These are phyloP conservation scores for Neophaeococcomyces aloes DNA, from an alignment of 2,329 filamentous ascomycete genomes.

Conservation along the genomic window DNA sequence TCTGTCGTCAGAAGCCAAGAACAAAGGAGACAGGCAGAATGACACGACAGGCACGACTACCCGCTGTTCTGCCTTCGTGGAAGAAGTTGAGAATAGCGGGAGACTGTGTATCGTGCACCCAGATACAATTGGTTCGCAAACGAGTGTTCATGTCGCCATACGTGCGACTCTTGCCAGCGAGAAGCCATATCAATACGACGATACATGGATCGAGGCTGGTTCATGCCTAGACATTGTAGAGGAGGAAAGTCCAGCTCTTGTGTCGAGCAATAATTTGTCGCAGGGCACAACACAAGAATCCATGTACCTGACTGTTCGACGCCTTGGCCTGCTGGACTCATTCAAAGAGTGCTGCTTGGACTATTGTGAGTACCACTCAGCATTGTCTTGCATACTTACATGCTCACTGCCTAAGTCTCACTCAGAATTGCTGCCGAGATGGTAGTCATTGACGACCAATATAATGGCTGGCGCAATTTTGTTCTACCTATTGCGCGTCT, in stretches of 20 bases:
- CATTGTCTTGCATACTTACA: slow-evolving; percentile 1
- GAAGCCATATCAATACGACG: background rate
- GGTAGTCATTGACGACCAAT: slow-evolving; percentile 23
- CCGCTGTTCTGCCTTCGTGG: too few relatives aligned
- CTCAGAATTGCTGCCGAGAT: slow-evolving; percentile 24
- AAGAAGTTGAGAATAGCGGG: too few relatives aligned
- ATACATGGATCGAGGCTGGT: too few relatives aligned
- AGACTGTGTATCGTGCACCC: too few relatives aligned
- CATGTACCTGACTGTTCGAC: too few relatives aligned
- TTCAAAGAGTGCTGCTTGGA: slow-evolving; percentile 3
- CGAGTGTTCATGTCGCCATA: too few relatives aligned
- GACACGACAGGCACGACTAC: too few relatives aligned
- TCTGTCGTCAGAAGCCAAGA: slow-evolving; percentile 16
- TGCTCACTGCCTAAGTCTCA: slow-evolving; percentile 14
- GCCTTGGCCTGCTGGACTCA: background rate
- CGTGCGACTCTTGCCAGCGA: background rate
- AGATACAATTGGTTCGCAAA: too few relatives aligned
- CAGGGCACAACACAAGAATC: too few relatives aligned
- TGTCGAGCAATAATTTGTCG: too few relatives aligned
- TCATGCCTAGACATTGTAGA: too few relatives aligned
- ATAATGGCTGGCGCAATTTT: slow-evolving; percentile 25
- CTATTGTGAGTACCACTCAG: background rate
- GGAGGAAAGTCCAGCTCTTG: too few relatives aligned
- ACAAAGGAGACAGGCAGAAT: slow-evolving; percentile 12
- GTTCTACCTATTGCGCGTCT: slow-evolving; percentile 23